Base-by-base conservation (phyloP, 192 early-diverging fungal genomes). In the Coemansia erecta region DNA sequence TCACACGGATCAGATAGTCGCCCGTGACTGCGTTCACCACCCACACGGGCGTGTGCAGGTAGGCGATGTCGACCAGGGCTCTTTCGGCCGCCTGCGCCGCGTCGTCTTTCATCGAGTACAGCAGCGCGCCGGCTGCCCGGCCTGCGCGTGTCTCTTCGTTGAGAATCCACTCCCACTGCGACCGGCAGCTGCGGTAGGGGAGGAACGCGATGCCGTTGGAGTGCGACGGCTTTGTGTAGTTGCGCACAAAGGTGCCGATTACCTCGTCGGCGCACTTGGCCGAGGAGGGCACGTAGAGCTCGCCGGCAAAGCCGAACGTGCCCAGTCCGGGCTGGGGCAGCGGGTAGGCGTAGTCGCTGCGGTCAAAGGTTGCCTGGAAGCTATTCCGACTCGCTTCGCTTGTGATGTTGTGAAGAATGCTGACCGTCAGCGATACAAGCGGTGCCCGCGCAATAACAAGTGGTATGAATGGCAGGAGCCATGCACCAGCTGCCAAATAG, bases 101-200 rank as follows among this genome's bases (percentile, higher is more conserved):
- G 57, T 78, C 65, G 17, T 72, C 70, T 17, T 78, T 78, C 39
- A 78, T 58, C 49, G 70, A 71, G 11, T 72, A 68, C 31, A 78
- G 52, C 3, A 78, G 39, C 4, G 69, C 69, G 7, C 65, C 75
- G 1, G 50, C 48, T 4, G 75, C 75, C 0, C 75, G 48, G 0
- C 70, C 70, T 0, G 33, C 57, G 12, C 42, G 52, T 7, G 63
- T 44, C 47, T 78, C 75, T 17, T 37, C 42, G 8, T 63, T 56
- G 28, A 77, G 31, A 8, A 77, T 60, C 43, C 55, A 31, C 11
- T 62, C 65, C 74, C 74, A 77, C 7, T 65, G 44, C n/a, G 56
- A 21, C 10, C 61, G 59, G 23, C 74, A 77, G 24, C 60, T 64
- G 17, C 65, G 59, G 31, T 71, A 77, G 0, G 74, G 74, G 23